These are phyloP conservation scores for Aureobasidium lini DNA, from an alignment of 2,329 filamentous ascomycete species.

Conservation along the genomic window DNA sequence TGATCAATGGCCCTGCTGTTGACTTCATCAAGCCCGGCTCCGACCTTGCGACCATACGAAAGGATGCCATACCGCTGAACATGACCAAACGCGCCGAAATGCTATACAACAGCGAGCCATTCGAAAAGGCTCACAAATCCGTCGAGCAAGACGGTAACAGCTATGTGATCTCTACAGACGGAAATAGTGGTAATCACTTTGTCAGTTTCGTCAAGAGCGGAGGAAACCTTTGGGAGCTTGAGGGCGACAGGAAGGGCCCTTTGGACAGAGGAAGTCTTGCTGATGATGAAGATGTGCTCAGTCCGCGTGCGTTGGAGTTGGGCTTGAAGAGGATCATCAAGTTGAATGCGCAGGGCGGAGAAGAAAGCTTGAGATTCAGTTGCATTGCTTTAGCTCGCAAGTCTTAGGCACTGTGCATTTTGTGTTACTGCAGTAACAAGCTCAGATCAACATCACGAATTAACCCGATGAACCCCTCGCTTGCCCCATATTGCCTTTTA, in stretches of 20 bases:
- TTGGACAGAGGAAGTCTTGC: slow-evolving; percentile 35
- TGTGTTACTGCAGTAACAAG: too few species aligned
- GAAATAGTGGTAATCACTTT: slow-evolving; percentile 36
- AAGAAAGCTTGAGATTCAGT: slow-evolving; percentile 34
- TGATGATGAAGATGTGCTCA: slow-evolving; percentile 39
- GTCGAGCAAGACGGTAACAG: slow-evolving; percentile 38
- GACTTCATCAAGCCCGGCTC: slow-evolving; percentile 37
- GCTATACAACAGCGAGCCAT: slow-evolving; percentile 41
- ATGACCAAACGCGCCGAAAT: slow-evolving; percentile 42
- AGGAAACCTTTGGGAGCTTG: slow-evolving; percentile 41
- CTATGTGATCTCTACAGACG: slow-evolving; percentile 23
- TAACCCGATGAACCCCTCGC: too few species aligned
- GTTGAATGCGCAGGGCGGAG: slow-evolving; percentile 28
- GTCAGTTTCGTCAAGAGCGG: slow-evolving; percentile 42
- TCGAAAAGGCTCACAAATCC: slow-evolving; percentile 38
- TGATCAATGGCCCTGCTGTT: slow-evolving; percentile 43
- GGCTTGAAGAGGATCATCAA: slow-evolving; percentile 34
- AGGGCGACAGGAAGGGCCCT: slow-evolving; percentile 38
- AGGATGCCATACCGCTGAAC: slow-evolving; percentile 36
- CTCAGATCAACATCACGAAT: too few species aligned
- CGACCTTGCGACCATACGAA: slow-evolving; percentile 38
- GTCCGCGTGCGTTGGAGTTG: slow-evolving; percentile 33
- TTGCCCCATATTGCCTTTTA: too few species aligned
- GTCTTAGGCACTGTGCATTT: too few species aligned
- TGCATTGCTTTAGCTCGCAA: slow-evolving; percentile 34